These are phyloP conservation scores for Kluyveromyces sp. DNA, from an alignment of 1,139 yeast species.

Conservation along the genomic window DNA sequence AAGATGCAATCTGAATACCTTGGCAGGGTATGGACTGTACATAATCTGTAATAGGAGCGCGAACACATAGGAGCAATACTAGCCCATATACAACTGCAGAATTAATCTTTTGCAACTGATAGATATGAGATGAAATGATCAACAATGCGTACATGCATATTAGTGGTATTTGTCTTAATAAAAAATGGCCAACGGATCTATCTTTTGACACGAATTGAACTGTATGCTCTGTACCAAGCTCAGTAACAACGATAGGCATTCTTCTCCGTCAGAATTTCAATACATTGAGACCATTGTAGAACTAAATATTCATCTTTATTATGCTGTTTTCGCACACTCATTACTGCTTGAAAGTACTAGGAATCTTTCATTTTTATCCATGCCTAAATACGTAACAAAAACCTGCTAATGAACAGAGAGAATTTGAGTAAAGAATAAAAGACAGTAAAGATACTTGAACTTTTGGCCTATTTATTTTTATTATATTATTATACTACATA, in stretches of 20 bases:
- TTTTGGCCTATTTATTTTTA: not conserved
- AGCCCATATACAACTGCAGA: not conserved
- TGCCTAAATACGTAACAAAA: too few relatives aligned
- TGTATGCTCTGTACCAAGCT: not conserved
- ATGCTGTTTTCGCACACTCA: too few relatives aligned
- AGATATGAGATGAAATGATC: too few relatives aligned
- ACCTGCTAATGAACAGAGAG: too few relatives aligned
- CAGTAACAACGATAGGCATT: not conserved
- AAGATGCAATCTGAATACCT: conserved; percentile 28
- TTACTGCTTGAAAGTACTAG: too few relatives aligned
- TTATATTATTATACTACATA: not conserved
- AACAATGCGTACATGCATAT: not conserved
- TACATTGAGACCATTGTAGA: too few relatives aligned
- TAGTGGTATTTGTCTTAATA: not conserved
- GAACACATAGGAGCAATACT: conserved; percentile 8
- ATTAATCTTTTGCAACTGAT: too few relatives aligned
- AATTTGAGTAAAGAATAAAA: too few relatives aligned
- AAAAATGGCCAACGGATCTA: not conserved
- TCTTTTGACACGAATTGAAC: not conserved
- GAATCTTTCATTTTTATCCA: too few relatives aligned
- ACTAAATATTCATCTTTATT: too few relatives aligned
- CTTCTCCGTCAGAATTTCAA: not conserved
- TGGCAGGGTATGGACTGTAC: conserved; percentile 23
- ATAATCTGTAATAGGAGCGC: conserved; percentile 21
- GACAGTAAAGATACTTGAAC: too few relatives aligned